These are phyloP conservation scores for Starmerella stellata DNA, from an alignment of 805 yeast genomes.

Conservation along the genomic window DNA sequence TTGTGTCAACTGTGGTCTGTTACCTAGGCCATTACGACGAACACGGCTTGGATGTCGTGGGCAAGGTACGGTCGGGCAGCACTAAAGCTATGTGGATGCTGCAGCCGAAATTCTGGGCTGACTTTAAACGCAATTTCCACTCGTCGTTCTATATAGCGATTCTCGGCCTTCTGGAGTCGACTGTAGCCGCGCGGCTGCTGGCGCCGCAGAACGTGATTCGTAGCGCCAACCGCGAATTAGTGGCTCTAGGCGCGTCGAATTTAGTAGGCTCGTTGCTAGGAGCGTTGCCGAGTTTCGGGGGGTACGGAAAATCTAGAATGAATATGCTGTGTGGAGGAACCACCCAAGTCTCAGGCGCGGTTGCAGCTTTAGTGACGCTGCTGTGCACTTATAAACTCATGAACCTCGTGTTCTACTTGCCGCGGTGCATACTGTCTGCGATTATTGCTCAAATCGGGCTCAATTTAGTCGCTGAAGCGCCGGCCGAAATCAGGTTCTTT, in stretches of 20 bases:
- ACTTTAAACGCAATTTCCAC: constrained; percentile 40
- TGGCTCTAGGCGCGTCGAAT: constrained; percentile 71
- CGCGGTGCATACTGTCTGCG: constrained; percentile 62
- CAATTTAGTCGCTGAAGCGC: constrained; percentile 65
- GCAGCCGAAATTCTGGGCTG: constrained; percentile 25
- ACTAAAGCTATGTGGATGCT: constrained; percentile 44
- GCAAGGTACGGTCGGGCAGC: constrained; percentile 38
- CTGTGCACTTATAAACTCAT: constrained; percentile 44
- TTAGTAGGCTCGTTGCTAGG: constrained; percentile 36
- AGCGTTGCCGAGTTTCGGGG: constrained; percentile 83
- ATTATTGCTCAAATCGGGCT: constrained; percentile 65
- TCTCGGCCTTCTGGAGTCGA: constrained; percentile 80
- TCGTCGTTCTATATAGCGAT: constrained; percentile 64
- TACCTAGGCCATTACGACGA: constrained; percentile 22
- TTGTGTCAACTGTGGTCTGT: constrained; percentile 39
- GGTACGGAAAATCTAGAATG: constrained; percentile 82
- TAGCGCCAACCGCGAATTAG: constrained; percentile 73
- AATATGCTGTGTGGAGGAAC: constrained; percentile 76
- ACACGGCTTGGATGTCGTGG: constrained; percentile 48
- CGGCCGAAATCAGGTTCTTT: constrained; percentile 58
- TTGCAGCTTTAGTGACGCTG: constrained; percentile 62
- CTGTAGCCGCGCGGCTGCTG: constrained; percentile 77
- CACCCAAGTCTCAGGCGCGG: constrained; percentile 66
- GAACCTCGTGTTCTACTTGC: constrained; percentile 50
- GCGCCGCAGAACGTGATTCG: constrained; percentile 27